These are phyloP conservation scores for Lentinula aciculospora DNA, from an alignment of 768 basidiomycete genomes.

Conservation along the genomic window DNA sequence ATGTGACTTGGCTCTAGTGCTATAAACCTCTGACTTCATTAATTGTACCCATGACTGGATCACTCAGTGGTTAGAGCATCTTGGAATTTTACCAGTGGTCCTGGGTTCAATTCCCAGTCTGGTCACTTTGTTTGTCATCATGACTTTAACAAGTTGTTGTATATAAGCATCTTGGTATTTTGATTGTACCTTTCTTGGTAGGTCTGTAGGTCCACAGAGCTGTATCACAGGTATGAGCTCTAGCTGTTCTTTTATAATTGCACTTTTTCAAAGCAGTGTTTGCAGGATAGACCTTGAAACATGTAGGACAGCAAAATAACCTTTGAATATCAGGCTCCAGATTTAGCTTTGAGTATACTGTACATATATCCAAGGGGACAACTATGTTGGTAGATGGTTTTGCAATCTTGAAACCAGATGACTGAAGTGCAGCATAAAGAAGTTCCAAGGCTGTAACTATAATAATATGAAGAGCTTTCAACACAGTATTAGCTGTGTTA, in stretches of 20 bases:
- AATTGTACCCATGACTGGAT: too few species aligned
- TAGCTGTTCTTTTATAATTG: constrained; percentile 13
- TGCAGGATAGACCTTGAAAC: constrained; percentile 14
- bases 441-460: neutral
- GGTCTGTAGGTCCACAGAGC: constrained; percentile 14
- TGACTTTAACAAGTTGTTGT: too few species aligned
- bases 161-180: too few species aligned
- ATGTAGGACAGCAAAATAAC: constrained; percentile 20
- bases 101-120: too few species aligned
- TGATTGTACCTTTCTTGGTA: too few species aligned
- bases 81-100: too few species aligned
- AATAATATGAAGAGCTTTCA: too few species aligned
- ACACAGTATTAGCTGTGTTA: too few species aligned
- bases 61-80: too few species aligned
- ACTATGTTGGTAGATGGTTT: neutral
- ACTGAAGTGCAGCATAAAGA: neutral
- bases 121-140: too few species aligned
- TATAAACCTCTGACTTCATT: too few species aligned
- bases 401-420: neutral
- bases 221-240: constrained; percentile 14
- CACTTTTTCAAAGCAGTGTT: constrained; percentile 14
- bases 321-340: constrained; percentile 18
- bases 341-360: constrained; percentile 10
- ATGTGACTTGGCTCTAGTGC: too few species aligned
- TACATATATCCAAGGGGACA: constrained; percentile 16